Conservation (phyloP, 805 yeast species). For the Clavispora santaluciae region DNA sequence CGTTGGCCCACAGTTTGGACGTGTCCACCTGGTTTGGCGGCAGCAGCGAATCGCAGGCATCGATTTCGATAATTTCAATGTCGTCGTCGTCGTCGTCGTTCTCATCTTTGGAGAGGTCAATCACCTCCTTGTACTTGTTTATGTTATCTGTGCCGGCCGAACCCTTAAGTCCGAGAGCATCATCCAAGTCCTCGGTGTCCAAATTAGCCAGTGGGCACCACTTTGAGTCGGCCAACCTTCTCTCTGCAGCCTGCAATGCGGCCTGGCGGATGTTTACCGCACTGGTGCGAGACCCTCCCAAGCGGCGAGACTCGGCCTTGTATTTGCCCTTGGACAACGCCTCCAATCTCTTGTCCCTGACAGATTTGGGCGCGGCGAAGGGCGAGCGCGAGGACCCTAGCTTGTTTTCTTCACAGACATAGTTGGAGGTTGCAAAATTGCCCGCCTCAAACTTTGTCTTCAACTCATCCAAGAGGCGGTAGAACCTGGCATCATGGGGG, state of each 20-base stretch:
- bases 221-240: constrained; percentile 49
- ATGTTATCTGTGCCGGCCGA: not conserved
- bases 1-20: constrained; percentile 1
- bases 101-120: constrained; percentile 13
- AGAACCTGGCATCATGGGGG: constrained; percentile 74
- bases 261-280: constrained; percentile 34
- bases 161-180: not conserved
- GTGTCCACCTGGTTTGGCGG: not conserved
- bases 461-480: constrained; percentile 57
- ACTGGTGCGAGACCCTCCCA: constrained; percentile 17
- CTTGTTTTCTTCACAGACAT: constrained; percentile 43
- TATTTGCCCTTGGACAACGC: constrained; percentile 37
- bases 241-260: constrained; percentile 58
- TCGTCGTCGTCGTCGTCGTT: constrained; percentile 11
- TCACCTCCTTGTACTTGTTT: constrained; percentile 7
- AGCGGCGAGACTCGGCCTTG: constrained; percentile 34
- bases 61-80: constrained; percentile 11
- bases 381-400: constrained; percentile 35
- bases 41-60: constrained; percentile 9
- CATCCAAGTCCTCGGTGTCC: constrained; percentile 9
- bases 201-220: constrained; percentile 35
- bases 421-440: constrained; percentile 42
- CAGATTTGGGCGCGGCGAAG: constrained; percentile 6
- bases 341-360: constrained; percentile 37
- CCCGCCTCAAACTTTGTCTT: constrained; percentile 46